Percentiles rank a stretch among this genome's conserved stretches.
Conservation (phyloP, 2,329 filamentous ascomycete species). For the Calonectria honghensis region DNA sequence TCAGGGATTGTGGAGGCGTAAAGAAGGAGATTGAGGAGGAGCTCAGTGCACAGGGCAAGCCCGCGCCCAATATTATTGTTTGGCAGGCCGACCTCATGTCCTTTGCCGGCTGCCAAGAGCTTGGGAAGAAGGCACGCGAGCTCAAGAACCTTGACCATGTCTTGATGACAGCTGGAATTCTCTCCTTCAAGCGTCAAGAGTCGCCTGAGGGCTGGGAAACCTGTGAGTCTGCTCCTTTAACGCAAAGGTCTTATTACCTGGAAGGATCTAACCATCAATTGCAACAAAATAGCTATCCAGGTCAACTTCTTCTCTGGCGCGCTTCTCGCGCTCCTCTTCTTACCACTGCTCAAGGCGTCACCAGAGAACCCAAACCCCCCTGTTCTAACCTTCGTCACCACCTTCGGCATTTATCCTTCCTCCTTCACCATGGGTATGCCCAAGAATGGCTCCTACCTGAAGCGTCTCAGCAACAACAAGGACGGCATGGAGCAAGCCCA, state of each 20-base stretch:
- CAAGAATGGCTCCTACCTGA: slow-evolving; percentile 59
- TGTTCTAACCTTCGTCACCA: slow-evolving; percentile 62
- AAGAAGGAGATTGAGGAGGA: slow-evolving; percentile 60
- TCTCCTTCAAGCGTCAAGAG: slow-evolving; percentile 59
- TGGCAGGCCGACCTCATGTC: slow-evolving; percentile 63
- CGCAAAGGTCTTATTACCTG: background rate
- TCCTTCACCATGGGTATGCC: slow-evolving; percentile 61
- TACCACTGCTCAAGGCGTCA: slow-evolving; percentile 59
- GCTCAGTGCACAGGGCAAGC: slow-evolving; percentile 50
- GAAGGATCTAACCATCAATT: slow-evolving; percentile 26
- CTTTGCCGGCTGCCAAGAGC: slow-evolving; percentile 58
- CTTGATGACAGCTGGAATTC: slow-evolving; percentile 61
- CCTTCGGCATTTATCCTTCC: slow-evolving; percentile 62
- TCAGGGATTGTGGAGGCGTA: slow-evolving; percentile 57
- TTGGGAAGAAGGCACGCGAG: slow-evolving; percentile 55
- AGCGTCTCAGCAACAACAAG: slow-evolving; percentile 60
- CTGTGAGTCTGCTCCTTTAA: slow-evolving; percentile 48
- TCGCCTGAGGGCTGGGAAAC: slow-evolving; percentile 64
- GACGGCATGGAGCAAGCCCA: slow-evolving; percentile 61
- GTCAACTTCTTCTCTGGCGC: slow-evolving; percentile 62
- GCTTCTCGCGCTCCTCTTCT: slow-evolving; percentile 58
- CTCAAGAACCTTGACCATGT: slow-evolving; percentile 60
- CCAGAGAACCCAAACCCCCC: slow-evolving; percentile 58
- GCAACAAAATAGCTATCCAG: slow-evolving; percentile 56
- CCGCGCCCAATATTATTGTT: slow-evolving; percentile 58